Conservation (phyloP, 2,329 filamentous ascomycete genomes). For the Uncinocarpus reesii region DNA sequence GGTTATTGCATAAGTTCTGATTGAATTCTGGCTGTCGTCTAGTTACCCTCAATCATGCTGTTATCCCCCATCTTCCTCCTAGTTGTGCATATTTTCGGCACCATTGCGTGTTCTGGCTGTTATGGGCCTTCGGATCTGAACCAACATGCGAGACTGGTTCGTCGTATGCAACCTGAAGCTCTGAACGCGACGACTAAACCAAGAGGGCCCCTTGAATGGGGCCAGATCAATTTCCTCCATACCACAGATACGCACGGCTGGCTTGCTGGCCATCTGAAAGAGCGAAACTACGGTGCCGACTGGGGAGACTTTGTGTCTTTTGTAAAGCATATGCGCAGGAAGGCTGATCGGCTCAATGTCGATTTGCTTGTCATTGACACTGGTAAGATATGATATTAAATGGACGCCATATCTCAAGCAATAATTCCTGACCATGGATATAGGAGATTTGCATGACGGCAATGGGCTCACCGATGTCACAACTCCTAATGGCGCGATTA, state of each 20-base stretch:
- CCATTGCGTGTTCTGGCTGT: slow-evolving; percentile 18
- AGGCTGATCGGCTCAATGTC: slow-evolving; percentile 64
- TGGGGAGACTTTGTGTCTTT: slow-evolving; percentile 99
- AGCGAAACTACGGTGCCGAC: slow-evolving; percentile 79
- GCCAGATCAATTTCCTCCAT: slow-evolving; percentile 90
- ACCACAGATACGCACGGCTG: slow-evolving; percentile 95
- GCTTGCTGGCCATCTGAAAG: slow-evolving; percentile 85
- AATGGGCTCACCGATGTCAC: slow-evolving; percentile 54
- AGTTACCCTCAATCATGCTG: slow-evolving; percentile 4
- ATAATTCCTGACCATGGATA: not conserved
- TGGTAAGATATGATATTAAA: slow-evolving; percentile 51
- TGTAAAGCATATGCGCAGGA: slow-evolving; percentile 65
- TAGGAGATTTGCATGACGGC: slow-evolving; percentile 55
- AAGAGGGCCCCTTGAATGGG: slow-evolving; percentile 47
- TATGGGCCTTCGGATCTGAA: slow-evolving; percentile 17
- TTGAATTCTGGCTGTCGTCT: not conserved
- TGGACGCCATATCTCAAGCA: too few relatives aligned
- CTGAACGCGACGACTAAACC: slow-evolving; percentile 18
- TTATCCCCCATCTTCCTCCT: slow-evolving; percentile 9
- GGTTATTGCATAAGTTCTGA: not conserved
- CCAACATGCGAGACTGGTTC: slow-evolving; percentile 18
- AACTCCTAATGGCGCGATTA: slow-evolving; percentile 45
- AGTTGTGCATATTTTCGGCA: not conserved
- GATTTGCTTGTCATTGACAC: slow-evolving; percentile 96
- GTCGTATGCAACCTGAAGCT: slow-evolving; percentile 20